These are phyloP conservation scores for Oligophagozyma castellii DNA, from an alignment of 1,139 yeast species.

Conservation along the genomic window DNA sequence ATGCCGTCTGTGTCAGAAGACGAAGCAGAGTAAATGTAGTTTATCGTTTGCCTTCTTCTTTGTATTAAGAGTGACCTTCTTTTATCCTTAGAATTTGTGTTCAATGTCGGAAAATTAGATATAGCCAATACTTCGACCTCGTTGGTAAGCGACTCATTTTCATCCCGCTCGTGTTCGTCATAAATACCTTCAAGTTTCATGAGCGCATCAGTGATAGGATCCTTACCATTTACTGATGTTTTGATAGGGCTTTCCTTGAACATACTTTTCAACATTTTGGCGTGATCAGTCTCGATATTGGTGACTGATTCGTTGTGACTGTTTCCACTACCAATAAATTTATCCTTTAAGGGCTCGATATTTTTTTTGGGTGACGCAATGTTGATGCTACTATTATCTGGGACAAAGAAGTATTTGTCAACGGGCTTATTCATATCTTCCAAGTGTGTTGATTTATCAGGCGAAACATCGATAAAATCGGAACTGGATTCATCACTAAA, in stretches of 20 bases:
- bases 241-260: constrained; percentile 1
- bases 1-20: constrained; percentile 1
- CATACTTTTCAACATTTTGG: constrained; percentile 1
- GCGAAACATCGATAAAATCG: too few species aligned
- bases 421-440: too few species aligned
- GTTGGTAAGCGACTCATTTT: constrained; percentile 12
- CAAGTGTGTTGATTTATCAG: too few species aligned
- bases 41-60: constrained; percentile 27
- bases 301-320: constrained; percentile 1
- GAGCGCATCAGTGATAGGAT: constrained; percentile 66
- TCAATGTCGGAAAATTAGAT: constrained; percentile 8
- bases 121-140: constrained; percentile 24
- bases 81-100: constrained; percentile 11
- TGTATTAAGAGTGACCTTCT: constrained; percentile 25
- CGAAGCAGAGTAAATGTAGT: constrained; percentile 11
- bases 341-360: constrained; percentile 18
- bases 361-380: constrained; percentile 22
- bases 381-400: constrained; percentile 17
- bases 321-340: constrained; percentile 12
- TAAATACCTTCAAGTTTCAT: constrained; percentile 63
- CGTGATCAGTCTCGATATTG: constrained; percentile 1
- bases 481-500: too few species aligned
- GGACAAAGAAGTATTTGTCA: constrained; percentile 20
- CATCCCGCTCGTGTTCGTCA: constrained; percentile 6
- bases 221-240: constrained; percentile 25